phyloP scores from a whole-genome alignment of 305 asterid genomes.

The Fraxinus greggii region DNA sequence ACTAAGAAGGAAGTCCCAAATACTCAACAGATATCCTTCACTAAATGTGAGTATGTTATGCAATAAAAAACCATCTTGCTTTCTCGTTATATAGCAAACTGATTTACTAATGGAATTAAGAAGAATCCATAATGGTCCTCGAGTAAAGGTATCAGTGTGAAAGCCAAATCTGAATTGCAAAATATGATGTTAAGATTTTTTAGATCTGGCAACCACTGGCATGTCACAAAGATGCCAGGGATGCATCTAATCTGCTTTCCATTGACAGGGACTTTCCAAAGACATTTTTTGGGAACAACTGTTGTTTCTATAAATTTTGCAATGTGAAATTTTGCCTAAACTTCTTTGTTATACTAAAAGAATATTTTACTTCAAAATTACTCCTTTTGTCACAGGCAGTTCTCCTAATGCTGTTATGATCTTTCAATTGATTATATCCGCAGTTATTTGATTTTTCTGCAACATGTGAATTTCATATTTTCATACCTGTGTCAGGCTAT shows the following conservation, averaged over 20 bases:
- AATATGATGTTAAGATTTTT: neutral
- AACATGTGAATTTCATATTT: neutral
- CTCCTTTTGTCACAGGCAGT: neutral
- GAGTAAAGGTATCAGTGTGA: neutral
- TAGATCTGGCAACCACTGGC: neutral
- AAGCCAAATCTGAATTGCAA: neutral
- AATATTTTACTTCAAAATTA: neutral
- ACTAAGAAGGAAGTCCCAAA: slow-evolving; percentile 81
- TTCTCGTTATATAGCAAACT: neutral
- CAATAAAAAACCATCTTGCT: neutral
- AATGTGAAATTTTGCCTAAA: neutral
- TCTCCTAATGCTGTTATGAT: neutral
- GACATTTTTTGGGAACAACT: neutral
- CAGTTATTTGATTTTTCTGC: neutral
- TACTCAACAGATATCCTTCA: slow-evolving; percentile 79
- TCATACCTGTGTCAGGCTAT: neutral
- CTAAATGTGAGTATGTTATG: slow-evolving; percentile 45
- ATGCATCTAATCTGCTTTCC: neutral
- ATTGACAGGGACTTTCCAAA: neutral
- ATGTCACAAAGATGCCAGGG: neutral
- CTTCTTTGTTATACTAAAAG: neutral
- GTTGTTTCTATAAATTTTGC: neutral
- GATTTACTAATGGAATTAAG: neutral
- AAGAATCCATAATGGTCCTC: neutral
- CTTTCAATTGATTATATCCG: neutral